Evolutionary conservation across 768 basidiomycete species (phyloP), one percentile per base, ranked within the genome.

Genomic region (Lactarius tabidus): DNA sequence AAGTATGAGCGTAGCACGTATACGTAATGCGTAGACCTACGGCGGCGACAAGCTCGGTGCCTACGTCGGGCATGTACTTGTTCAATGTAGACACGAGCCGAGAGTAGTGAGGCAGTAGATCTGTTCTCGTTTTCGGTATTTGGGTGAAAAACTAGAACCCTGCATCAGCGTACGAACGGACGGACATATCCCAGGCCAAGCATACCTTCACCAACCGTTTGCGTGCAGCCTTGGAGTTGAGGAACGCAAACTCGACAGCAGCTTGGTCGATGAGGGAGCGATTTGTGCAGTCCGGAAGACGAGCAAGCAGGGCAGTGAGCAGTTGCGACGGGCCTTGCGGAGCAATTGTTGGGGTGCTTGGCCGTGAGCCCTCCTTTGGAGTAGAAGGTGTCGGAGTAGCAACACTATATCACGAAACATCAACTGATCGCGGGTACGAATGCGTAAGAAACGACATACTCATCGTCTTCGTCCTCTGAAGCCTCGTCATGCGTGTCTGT

Each of bases 141-240:
- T 91, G 88, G 6, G 81, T 80, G 71, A 98, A 81, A 71, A 91
- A 92, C 91, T 95, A 26, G 23, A 31, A 62, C 17, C 6, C 12
- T 17, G 39, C 7, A 31, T 66, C 26, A 62, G 6, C n/a, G 29
- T 28, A 35, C 35, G 8, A 5, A 14, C 1, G 8, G 12, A 14
- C 1, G 38, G 39, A 36, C 3, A 14, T 2, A 23, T 18, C 9
- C 9, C 8, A 18, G 6, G 2, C 8, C 14, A 10, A 45, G 20
- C 71, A 45, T 67, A 95, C 95, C 84, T 88, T 95, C 69, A 93
- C 81, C 45, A 98, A 82, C 62, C 97, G 79, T 74, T 96, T 98
- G 70, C 97, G 81, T 15, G 95, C 93, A 26, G 96, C 94, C 74
- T 98, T 98, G 51, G 94, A 95, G 73, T 98, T 99, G 63, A 99